A percentile compares a stretch with the other conserved stretches of the same genome.
phyloP scores from a whole-genome alignment of 2,329 filamentous ascomycete species.

The Kalaharituber pfeilii region DNA sequence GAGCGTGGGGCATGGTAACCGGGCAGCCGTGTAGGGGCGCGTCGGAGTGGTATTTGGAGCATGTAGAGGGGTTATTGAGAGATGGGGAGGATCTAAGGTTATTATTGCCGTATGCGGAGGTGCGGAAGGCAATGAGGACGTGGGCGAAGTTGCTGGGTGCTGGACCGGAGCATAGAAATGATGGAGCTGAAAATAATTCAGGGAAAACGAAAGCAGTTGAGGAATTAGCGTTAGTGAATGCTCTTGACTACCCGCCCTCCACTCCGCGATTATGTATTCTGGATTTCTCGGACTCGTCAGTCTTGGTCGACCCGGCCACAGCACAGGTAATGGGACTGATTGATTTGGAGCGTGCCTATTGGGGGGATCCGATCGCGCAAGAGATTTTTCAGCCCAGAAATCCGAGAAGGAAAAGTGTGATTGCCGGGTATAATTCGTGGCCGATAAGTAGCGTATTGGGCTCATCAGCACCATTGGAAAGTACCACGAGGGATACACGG shows the following conservation, averaged over 20 bases:
- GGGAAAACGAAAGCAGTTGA: not conserved
- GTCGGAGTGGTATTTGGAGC: conserved; percentile 36
- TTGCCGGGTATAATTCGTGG: not conserved
- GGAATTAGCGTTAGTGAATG: not conserved
- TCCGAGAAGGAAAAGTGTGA: not conserved
- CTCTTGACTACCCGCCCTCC: not conserved
- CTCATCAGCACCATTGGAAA: not conserved
- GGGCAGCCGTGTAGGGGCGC: conserved; percentile 34
- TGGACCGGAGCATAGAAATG: conserved; percentile 29
- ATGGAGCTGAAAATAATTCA: not conserved
- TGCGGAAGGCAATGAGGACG: conserved; percentile 37
- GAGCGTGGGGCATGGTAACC: conserved; percentile 10
- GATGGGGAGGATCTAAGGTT: conserved; percentile 45
- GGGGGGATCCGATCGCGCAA: conserved; percentile 20
- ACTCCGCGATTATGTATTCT: conserved; percentile 37
- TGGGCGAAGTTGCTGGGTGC: conserved; percentile 36
- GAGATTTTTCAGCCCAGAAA: not conserved
- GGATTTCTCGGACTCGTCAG: conserved; percentile 31
- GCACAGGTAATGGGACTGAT: conserved; percentile 17
- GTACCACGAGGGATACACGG: conserved; percentile 13
- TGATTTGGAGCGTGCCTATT: conserved; percentile 20
- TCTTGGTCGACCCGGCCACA: conserved; percentile 16
- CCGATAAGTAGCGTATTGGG: no score
- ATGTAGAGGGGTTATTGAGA: conserved; percentile 40
- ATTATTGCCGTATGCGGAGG: conserved; percentile 38